Evolutionary conservation across 2,329 filamentous ascomycete genomes (phyloP).

Genomic region (Polychaeton citri): DNA sequence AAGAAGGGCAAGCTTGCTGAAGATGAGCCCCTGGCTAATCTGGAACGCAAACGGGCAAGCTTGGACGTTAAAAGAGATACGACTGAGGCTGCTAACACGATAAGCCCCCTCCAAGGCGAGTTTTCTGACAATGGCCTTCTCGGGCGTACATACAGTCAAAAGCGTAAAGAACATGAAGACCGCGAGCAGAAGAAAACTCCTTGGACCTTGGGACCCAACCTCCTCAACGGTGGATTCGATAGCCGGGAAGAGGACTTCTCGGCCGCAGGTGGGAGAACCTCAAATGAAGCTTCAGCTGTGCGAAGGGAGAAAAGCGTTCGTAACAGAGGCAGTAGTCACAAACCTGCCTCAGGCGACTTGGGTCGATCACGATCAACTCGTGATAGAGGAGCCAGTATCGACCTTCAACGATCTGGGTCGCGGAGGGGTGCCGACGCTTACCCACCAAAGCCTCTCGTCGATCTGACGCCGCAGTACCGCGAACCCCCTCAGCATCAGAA

Average conservation of each 20-base stretch:
- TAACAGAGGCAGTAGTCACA: constrained; percentile 2
- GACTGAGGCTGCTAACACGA: background rate
- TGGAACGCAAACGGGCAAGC: constrained; percentile 9
- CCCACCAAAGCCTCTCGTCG: constrained; percentile 49
- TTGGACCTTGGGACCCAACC: constrained; percentile 45
- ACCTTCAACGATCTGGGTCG: constrained; percentile 35
- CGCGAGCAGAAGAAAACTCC: constrained; percentile 25
- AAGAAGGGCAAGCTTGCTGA: constrained; percentile 15
- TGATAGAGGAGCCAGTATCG: constrained; percentile 10
- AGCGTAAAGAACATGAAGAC: constrained; percentile 25
- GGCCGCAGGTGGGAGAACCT: background rate
- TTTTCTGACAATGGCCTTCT: constrained; percentile 36
- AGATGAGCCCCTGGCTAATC: constrained; percentile 22
- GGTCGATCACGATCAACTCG: constrained; percentile 8
- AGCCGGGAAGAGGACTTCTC: constrained; percentile 6
- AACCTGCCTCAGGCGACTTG: constrained; percentile 9
- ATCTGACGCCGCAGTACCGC: constrained; percentile 51
- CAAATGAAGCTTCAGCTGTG: background rate
- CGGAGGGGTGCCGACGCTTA: constrained; percentile 1
- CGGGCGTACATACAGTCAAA: constrained; percentile 36
- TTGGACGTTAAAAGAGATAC: constrained; percentile 6
- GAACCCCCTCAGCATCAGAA: constrained; percentile 48
- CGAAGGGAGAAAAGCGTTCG: background rate
- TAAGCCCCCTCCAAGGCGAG: constrained; percentile 21
- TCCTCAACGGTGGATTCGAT: constrained; percentile 33